Percentiles rank a stretch among this genome's conserved stretches.
Conservation (phyloP, 345 rosid genomes). For the Eucalyptus dawsonii region DNA sequence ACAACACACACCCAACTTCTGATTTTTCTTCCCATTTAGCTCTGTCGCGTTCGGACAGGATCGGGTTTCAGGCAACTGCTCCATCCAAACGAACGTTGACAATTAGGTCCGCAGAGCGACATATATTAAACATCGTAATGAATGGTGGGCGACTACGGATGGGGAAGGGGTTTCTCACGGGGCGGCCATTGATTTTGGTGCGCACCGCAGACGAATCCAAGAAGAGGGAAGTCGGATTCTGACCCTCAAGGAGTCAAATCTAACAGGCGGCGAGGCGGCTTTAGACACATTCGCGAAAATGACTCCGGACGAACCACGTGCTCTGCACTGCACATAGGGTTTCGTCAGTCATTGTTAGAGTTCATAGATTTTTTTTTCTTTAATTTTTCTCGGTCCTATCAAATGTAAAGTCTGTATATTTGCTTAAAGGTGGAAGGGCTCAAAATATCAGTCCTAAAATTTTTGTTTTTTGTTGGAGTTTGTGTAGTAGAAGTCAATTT, state of each 20-base stretch:
- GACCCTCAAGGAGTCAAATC: not conserved
- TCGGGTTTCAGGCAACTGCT: conserved; percentile 26
- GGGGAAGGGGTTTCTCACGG: not conserved
- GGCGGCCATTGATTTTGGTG: not conserved
- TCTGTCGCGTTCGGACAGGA: not conserved
- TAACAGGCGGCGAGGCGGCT: not conserved
- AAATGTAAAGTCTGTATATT: not conserved
- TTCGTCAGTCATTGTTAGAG: not conserved
- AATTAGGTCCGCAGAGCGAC: not conserved
- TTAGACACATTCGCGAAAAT: not conserved
- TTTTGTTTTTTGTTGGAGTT: not conserved
- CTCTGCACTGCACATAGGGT: not conserved
- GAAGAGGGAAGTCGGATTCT: not conserved
- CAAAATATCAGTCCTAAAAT: not conserved
- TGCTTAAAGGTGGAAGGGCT: not conserved
- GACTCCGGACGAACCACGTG: not conserved
- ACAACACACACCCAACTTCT: not conserved
- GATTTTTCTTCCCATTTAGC: not conserved
- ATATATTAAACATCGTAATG: not conserved
- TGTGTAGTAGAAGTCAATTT: not conserved
- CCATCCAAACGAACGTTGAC: not conserved
- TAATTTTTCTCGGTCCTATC: not conserved
- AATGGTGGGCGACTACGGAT: not conserved
- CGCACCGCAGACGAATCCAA: not conserved
- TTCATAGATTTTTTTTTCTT: not conserved